Conservation (phyloP, 371 early-diverging fungal species). For the Rhizopus delemar region DNA sequence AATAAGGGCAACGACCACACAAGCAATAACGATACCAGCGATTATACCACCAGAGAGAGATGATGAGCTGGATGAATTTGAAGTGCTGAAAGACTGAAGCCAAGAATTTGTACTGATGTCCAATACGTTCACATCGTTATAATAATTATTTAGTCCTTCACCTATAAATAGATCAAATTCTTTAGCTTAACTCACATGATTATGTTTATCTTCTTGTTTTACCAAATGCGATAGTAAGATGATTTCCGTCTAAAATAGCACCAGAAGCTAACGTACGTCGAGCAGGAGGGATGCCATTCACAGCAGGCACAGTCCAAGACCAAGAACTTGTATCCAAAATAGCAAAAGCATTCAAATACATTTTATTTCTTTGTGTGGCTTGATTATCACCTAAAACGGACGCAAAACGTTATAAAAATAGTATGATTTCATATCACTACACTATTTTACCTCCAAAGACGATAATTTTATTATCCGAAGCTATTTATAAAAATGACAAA, state of each 20-base stretch:
- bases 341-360: slow-evolving; percentile 35
- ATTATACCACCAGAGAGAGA: slow-evolving; percentile 41
- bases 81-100: slow-evolving; percentile 34
- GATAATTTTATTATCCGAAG: slow-evolving; percentile 39
- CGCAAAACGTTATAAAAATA: neutral
- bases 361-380: slow-evolving; percentile 17
- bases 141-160: slow-evolving; percentile 33
- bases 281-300: slow-evolving; percentile 42
- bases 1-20: slow-evolving; percentile 33
- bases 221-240: slow-evolving; percentile 50
- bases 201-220: slow-evolving; percentile 3
- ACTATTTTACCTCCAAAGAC: slow-evolving; percentile 46
- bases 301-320: slow-evolving; percentile 39
- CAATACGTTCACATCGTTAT: slow-evolving; percentile 49
- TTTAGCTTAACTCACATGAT: neutral
- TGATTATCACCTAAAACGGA: slow-evolving; percentile 36
- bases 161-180: slow-evolving; percentile 20
- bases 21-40: slow-evolving; percentile 48
- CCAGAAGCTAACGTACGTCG: slow-evolving; percentile 45
- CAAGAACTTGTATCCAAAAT: slow-evolving; percentile 47
- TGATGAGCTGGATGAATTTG: slow-evolving; percentile 10
- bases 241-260: slow-evolving; percentile 32
- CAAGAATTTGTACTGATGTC: slow-evolving; percentile 25
- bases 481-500: slow-evolving; percentile 14
- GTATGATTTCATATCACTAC: neutral